Base-by-base conservation (phyloP, 495 filamentous ascomycete species). In the Trichoderma orchidacearum region DNA sequence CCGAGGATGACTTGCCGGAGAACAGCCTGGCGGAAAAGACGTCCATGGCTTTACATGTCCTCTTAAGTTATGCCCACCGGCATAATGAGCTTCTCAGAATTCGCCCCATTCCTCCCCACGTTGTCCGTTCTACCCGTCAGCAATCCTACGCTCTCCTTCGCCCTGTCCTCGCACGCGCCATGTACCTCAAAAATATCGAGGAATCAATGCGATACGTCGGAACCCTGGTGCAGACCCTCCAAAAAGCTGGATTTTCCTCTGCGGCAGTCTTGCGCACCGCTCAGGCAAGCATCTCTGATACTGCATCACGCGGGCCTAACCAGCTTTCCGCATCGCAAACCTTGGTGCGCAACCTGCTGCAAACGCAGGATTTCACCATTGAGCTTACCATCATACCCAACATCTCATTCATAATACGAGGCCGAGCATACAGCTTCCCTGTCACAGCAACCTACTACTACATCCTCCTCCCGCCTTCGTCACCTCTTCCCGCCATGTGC, bases 11-110 rank as follows among this genome's bases (percentile, higher is more conserved):
- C 25, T 64, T 60, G 15, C 30, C 64, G 13, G 60, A 74, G 23
- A 67, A 66, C 27, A 56, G 58, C 4, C 65, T 83, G 34, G 82
- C 85, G 2, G 70, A 84, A 59, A 76, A 72, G 1, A 70, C 85
- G 23, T 75, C 73, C 5, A 68, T 83, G 57, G 75, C 79, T 0
- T 75, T 90, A 13, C 80, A 83, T 17, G 75, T 92, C 35, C 75
- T 91, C 3, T 79, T 92, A n/a, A 77, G 77, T 29, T 81, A 86
- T 59, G 78, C 83, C 9, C 87, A 94, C 64, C 76, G 82, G 21
- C 78, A 84, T 58, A 89, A 82, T 41, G 73, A 85, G 12, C 74
- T 74, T 12, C 77, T 75, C 3, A 77, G 87, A 35, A 84, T 80
- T 6, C 79, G 82, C 58, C 66, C 75, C 0, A 83, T 85, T 18